Evolutionary conservation across 2,329 filamentous ascomycete species (phyloP), one percentile per base, ranked within the genome.

Genomic region (Ceratocystis cubensis): DNA sequence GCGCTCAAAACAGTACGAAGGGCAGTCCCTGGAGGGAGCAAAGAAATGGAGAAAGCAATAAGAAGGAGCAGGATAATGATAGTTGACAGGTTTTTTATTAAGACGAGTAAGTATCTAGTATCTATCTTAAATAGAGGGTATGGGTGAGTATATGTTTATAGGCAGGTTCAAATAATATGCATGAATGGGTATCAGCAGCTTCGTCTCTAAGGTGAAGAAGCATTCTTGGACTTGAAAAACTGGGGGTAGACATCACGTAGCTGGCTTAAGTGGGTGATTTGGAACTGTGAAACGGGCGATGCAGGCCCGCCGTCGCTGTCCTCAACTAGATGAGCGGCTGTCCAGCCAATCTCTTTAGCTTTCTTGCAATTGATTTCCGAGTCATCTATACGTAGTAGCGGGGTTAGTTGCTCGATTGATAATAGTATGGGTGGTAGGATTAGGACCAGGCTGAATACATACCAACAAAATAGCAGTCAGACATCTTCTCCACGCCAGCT

Each of bases 381-480:
- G 74, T 99, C 94, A 73, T 99, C 94, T 91, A 59, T 13, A 45
- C 2, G 22, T 6, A 25, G 25, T 17, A 25, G n/a, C 67, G 10
- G 37, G 5, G 56, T 67, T 50, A 64, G 28, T 56, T 25, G 8
- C 13, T 6, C 13, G 5, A 56, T 10, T 25, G 25, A 8, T 8
- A 50, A 22, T 37, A 30, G 6, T 1, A 13, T 13, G 22, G 20
- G 15, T 41, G 4, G 37, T 15, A 57, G 28, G 15, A n/a, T n/a
- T 48, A 20, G 46, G 17, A n/a, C 22, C 50, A 17, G 28, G 2
- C 3, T 8, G n/a, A 41, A n/a, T 25, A 79, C 88, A 73, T 78
- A 94, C 91, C 91, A 71, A 99, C 91, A 75, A 96, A 99, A 74
- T 88, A 99, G 75, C 93, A 97, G 68, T 91, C 82, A 56, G 87